Evolutionary conservation across 176 grass and related monocot genomes (phyloP).

Genomic region (Paspalum vaginatum): DNA sequence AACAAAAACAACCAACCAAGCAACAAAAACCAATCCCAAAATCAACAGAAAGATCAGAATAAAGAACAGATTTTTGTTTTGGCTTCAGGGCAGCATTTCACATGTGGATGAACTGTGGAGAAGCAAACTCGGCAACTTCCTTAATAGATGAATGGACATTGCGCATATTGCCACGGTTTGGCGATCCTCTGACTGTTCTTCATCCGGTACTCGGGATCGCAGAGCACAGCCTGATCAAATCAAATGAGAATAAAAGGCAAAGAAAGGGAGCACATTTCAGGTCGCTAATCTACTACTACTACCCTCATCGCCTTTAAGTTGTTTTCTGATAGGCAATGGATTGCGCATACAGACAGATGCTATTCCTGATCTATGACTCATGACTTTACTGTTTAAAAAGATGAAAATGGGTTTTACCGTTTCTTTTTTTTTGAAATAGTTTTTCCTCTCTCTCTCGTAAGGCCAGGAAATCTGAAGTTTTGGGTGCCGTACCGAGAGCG

Average conservation of each 20-base stretch:
- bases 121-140: not conserved
- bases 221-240: not conserved
- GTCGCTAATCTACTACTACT: not conserved
- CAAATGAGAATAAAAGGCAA: not conserved
- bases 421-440: not conserved
- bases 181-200: not conserved
- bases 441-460: not conserved
- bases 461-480: not conserved
- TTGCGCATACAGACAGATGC: too few species aligned
- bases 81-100: not conserved
- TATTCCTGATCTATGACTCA: too few species aligned
- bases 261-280: not conserved
- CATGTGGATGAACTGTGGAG: too few species aligned
- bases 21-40: not conserved
- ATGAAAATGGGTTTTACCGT: not conserved
- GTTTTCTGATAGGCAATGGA: not conserved
- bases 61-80: not conserved
- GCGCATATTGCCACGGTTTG: not conserved
- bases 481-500: constrained; percentile 37
- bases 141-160: not conserved
- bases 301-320: not conserved
- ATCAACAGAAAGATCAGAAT: constrained; percentile 5
- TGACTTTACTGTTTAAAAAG: not conserved
- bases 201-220: not conserved
- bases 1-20: not conserved